phyloP scores from a whole-genome alignment of 2,329 filamentous ascomycete genomes.

The Metarhizium album region DNA sequence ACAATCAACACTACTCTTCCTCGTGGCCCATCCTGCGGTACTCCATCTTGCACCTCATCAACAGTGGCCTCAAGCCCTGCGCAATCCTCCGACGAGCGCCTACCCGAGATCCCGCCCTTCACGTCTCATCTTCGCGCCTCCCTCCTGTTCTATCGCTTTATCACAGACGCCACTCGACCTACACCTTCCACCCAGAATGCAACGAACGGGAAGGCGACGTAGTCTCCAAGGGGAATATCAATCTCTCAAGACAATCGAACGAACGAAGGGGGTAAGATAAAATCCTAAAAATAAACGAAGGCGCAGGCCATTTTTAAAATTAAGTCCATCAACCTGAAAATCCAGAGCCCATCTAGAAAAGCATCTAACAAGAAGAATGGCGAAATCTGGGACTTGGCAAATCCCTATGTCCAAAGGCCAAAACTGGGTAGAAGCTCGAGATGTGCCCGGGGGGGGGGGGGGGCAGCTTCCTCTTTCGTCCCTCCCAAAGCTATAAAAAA shows the following conservation, averaged over 20 bases:
- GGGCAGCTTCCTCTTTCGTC: neutral
- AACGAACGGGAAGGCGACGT: slow-evolving; percentile 1
- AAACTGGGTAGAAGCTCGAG: slow-evolving; percentile 4
- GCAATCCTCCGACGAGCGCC: neutral
- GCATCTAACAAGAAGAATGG: neutral
- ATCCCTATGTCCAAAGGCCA: slow-evolving; percentile 1
- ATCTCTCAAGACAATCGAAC: neutral
- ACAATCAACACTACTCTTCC: slow-evolving; percentile 6
- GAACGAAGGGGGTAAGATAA: neutral
- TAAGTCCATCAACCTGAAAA: slow-evolving; percentile 1
- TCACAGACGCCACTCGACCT: too few relatives aligned
- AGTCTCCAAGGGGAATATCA: slow-evolving; percentile 1
- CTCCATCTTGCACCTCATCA: neutral
- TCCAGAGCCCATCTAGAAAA: slow-evolving; percentile 1
- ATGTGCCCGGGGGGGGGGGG: slow-evolving; percentile 5
- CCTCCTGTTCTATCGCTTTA: neutral
- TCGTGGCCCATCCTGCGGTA: neutral
- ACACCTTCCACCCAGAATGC: neutral
- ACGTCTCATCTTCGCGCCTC: neutral
- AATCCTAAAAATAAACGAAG: neutral
- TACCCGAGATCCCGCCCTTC: neutral
- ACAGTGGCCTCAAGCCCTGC: neutral
- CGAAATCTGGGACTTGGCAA: neutral
- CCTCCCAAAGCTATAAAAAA: neutral
- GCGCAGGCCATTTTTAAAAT: slow-evolving; percentile 1